Evolutionary conservation across 2,329 filamentous ascomycete genomes (phyloP).

Genomic region (Fusarium sp.): DNA sequence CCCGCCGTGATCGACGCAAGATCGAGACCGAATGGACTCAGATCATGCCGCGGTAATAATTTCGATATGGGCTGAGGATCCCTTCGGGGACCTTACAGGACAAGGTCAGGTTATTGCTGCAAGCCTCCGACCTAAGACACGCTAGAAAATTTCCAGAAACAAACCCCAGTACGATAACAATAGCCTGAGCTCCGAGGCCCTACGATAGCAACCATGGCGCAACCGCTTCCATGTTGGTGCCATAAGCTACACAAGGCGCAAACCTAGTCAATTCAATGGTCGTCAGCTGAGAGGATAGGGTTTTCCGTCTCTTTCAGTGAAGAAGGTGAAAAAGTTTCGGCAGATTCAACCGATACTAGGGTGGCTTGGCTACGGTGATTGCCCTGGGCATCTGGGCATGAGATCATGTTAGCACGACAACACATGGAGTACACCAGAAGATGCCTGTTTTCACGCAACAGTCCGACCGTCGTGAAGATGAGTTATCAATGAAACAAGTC

Average conservation of each 20-base stretch:
- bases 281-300: slow-evolving; percentile 42
- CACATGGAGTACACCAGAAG: neutral
- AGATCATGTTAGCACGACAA: slow-evolving; percentile 8
- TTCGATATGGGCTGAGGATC: slow-evolving; percentile 37
- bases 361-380: slow-evolving; percentile 21
- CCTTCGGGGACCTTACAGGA: slow-evolving; percentile 30
- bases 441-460: neutral
- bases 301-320: slow-evolving; percentile 16
- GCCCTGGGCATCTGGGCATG: slow-evolving; percentile 7
- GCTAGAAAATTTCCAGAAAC: slow-evolving; percentile 48
- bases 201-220: slow-evolving; percentile 1
- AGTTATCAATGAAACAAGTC: neutral
- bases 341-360: slow-evolving; percentile 5
- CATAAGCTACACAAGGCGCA: neutral
- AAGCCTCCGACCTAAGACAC: slow-evolving; percentile 21
- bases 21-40: slow-evolving; percentile 5
- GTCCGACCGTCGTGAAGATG: neutral
- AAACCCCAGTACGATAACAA: slow-evolving; percentile 16
- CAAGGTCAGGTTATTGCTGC: neutral
- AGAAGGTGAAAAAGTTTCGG: slow-evolving; percentile 20
- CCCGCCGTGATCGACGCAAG: neutral
- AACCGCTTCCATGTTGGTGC: slow-evolving; percentile 19
- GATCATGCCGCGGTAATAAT: slow-evolving; percentile 14
- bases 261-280: slow-evolving; percentile 20
- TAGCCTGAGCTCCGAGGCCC: neutral